Conservation (phyloP, 306 rosid genomes). For the Morella rubra region DNA sequence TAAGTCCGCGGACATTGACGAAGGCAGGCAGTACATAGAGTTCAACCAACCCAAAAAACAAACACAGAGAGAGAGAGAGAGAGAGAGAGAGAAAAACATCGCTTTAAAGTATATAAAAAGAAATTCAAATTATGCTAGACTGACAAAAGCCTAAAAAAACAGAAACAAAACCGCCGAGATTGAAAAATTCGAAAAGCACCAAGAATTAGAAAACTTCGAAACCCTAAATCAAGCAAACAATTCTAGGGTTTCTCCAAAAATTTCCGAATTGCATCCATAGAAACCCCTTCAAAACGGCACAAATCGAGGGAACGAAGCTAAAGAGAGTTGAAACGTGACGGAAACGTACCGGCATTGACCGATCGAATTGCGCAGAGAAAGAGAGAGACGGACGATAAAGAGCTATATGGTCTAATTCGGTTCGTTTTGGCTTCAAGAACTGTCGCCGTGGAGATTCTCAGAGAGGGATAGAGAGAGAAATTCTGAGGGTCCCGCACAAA, state of each 20-base stretch:
- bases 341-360: conserved; percentile 65
- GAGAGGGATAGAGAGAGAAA: conserved; percentile 17
- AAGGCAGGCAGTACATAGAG: no score
- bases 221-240: conserved; percentile 29
- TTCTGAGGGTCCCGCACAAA: conserved; percentile 44
- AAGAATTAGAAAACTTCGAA: conserved; percentile 7
- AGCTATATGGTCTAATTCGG: conserved; percentile 22
- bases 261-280: conserved; percentile 11
- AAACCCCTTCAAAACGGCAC: neutral
- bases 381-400: neutral
- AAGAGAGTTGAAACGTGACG: conserved; percentile 19
- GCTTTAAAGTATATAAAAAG: neutral
- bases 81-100: neutral
- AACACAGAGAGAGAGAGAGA: no score
- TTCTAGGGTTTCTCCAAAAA: conserved; percentile 50
- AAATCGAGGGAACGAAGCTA: conserved; percentile 19
- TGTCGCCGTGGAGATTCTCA: conserved; percentile 39
- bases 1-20: no score
- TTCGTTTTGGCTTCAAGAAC: conserved; percentile 23
- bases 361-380: conserved; percentile 39
- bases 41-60: no score
- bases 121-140: neutral
- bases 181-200: conserved; percentile 15
- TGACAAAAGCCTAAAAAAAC: neutral
- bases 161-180: neutral